Percentiles rank a stretch among this genome's conserved stretches.
These are phyloP conservation scores for Ascoidea rubescens DNA, from an alignment of 805 yeast species.

Conservation along the genomic window DNA sequence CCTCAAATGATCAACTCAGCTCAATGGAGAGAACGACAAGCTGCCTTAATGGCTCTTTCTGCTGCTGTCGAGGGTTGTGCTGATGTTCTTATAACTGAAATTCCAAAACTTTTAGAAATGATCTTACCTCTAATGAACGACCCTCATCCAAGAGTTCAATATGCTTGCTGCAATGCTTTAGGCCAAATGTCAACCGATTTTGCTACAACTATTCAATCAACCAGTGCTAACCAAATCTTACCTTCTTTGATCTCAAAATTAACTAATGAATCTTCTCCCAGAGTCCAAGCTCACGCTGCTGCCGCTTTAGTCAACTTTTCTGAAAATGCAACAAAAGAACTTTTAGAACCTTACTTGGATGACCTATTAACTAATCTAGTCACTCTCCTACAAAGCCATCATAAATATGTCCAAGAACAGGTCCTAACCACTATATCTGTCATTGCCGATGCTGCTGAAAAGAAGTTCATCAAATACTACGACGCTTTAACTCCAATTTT, in stretches of 20 bases:
- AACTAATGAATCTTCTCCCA: constrained; percentile 57
- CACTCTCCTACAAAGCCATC: constrained; percentile 68
- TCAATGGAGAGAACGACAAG: constrained; percentile 92
- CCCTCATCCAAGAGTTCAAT: constrained; percentile 87
- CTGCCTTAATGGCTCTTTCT: constrained; percentile 91
- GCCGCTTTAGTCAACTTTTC: constrained; percentile 95
- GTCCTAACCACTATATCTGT: constrained; percentile 93
- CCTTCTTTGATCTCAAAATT: constrained; percentile 83
- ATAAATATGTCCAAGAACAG: constrained; percentile 92
- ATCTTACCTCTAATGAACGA: constrained; percentile 77
- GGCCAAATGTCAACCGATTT: constrained; percentile 97
- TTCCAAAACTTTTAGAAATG: constrained; percentile 70
- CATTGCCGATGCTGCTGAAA: constrained; percentile 92
- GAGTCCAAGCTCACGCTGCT: constrained; percentile 97
- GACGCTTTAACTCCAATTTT: constrained; percentile 89
- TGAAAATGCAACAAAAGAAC: constrained; percentile 80
- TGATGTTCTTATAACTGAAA: constrained; percentile 72
- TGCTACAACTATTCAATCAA: constrained; percentile 76
- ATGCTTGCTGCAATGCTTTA: constrained; percentile 91
- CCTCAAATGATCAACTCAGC: constrained; percentile 69
- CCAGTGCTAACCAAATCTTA: constrained; percentile 62
- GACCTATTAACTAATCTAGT: constrained; percentile 60
- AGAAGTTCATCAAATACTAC: constrained; percentile 78
- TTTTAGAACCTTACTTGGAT: constrained; percentile 87
- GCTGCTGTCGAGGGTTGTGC: constrained; percentile 97